phyloP scores from a whole-genome alignment of 768 basidiomycete species.

The Psilocybe cubensis region DNA sequence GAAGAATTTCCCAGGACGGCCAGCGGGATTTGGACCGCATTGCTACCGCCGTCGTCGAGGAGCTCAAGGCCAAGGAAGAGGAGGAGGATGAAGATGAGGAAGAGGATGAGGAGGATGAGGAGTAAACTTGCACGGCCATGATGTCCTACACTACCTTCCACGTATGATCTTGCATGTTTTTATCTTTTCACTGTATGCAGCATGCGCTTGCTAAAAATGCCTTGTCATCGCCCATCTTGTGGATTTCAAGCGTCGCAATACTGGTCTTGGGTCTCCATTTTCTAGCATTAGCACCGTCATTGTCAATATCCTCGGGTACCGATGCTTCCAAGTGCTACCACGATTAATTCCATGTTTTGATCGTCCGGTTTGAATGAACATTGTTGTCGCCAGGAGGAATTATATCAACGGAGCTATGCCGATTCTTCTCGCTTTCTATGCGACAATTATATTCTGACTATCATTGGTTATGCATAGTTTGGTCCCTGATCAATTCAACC shows the following conservation, averaged over 20 bases:
- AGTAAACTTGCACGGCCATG: slow-evolving; percentile 34
- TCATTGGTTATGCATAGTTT: no score
- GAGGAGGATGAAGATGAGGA: slow-evolving; percentile 79
- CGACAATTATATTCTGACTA: no score
- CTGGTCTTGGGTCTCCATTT: not conserved
- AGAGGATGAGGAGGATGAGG: slow-evolving; percentile 62
- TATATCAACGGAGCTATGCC: no score
- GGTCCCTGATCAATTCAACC: no score
- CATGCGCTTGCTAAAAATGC: slow-evolving; percentile 41
- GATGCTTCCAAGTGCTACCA: not conserved
- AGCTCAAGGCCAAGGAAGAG: slow-evolving; percentile 70
- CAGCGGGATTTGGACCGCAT: slow-evolving; percentile 95
- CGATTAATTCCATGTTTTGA: not conserved
- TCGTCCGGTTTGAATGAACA: no score
- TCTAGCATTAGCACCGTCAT: not conserved
- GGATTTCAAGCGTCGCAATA: not conserved
- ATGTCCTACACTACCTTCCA: slow-evolving; percentile 13
- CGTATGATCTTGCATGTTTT: slow-evolving; percentile 46
- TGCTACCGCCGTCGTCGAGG: slow-evolving; percentile 87
- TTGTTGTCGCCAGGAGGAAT: no score
- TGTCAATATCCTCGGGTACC: not conserved
- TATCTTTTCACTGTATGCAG: slow-evolving; percentile 40
- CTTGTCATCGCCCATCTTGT: slow-evolving; percentile 10
- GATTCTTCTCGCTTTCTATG: no score
- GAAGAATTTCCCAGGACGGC: slow-evolving; percentile 96